Base-by-base conservation (phyloP, 2,329 filamentous ascomycete species). In the Clonostachys sp. region DNA sequence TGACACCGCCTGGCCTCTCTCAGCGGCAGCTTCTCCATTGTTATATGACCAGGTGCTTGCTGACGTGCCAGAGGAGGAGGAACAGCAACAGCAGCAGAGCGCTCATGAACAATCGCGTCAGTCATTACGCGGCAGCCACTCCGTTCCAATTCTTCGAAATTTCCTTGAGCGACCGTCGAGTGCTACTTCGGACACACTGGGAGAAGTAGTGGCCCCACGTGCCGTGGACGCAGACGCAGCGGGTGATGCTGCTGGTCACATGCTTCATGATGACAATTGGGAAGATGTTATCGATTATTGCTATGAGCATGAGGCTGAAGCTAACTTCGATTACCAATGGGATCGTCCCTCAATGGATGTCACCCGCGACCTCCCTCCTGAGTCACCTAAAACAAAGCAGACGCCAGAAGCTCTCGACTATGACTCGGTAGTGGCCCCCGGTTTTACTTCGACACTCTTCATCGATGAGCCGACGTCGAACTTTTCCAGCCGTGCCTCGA, bases 241-340 rank as follows among this genome's bases (percentile, higher is more conserved):
- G 7, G 53, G 56, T 12, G 51, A 53, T 4, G 54, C 47, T 13
- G 56, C 56, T n/a, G 64, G 68, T 4, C 47, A 51, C 5, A 51
- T 64, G n/a, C 55, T 60, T 18, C 24, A 24, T 24, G 64, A 64
- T 8, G 73, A 75, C 54, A 83, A 69, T 54, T 87, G 83, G 83
- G 83, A 87, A 56, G 81, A 84, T 45, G 81, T 81, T 51, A 86
- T 87, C 51, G 83, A 87, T 58, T 87, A 85, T 61, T 85, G 80
- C 58, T 87, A 87, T 57, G 82, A 86, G 53, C 80, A 87, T 55
- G 83, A 82, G 53, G 81, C 76, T 12, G 83, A 86, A 60, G 83
- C 81, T 8, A 72, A 85, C 61, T 86, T 80, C 57, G 77, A 86
- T 51, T 86, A 83, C 54, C 76, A 82, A 41, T 86, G 82, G 82